These are phyloP conservation scores for Neonectria magnoliae DNA, from an alignment of 2,329 filamentous ascomycete genomes.

Conservation along the genomic window DNA sequence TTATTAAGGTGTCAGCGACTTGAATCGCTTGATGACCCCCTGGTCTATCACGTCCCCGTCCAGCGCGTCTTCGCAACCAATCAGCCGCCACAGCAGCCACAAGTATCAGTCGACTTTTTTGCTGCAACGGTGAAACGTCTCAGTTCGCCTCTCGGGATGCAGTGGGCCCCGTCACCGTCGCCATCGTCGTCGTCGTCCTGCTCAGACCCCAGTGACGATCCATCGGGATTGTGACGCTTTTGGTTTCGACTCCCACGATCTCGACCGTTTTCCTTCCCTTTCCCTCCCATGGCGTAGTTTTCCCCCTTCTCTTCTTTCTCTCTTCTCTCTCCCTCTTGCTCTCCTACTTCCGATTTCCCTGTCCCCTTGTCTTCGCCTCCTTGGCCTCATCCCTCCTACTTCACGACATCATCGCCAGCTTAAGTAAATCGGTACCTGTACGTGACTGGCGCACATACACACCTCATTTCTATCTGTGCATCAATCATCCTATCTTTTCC, in stretches of 20 bases:
- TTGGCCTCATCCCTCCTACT: conserved; percentile 12
- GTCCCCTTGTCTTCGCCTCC: conserved; percentile 1
- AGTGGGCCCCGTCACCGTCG: conserved; percentile 33
- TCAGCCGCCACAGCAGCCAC: conserved; percentile 20
- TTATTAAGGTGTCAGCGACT: neutral
- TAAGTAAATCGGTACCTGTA: conserved; percentile 15
- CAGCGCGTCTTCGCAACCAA: conserved; percentile 28
- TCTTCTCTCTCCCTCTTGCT: neutral
- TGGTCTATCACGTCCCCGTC: neutral
- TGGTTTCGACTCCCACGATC: conserved; percentile 38
- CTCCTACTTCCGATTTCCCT: conserved; percentile 18
- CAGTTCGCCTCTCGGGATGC: conserved; percentile 26
- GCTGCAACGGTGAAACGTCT: conserved; percentile 59
- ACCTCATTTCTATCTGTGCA: conserved; percentile 15
- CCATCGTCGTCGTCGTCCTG: conserved; percentile 28
- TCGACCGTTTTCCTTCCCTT: conserved; percentile 24
- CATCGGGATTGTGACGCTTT: conserved; percentile 39
- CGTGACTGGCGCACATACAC: conserved; percentile 42
- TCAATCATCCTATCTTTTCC: neutral
- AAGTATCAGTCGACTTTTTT: conserved; percentile 43
- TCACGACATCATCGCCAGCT: conserved; percentile 2
- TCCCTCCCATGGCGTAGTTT: conserved; percentile 9
- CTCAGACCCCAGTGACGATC: conserved; percentile 11
- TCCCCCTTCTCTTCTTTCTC: conserved; percentile 21
- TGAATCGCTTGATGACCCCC: neutral